phyloP scores from a whole-genome alignment of 2,329 filamentous ascomycete species.

The Sarocladium brachiariae region DNA sequence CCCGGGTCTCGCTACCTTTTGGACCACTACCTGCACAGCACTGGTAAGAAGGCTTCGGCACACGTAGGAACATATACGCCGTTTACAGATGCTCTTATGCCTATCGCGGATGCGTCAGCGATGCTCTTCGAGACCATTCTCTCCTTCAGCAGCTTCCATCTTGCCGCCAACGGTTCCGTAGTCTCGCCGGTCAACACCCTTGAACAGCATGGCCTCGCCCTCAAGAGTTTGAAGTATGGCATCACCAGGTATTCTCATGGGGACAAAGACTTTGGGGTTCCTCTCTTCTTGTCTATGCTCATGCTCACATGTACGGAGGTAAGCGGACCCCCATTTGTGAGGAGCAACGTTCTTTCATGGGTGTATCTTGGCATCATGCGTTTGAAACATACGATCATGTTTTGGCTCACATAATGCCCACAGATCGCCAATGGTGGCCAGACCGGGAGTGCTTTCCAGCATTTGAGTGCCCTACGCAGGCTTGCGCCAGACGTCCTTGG shows the following conservation, averaged over 20 bases:
- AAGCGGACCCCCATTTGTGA: not conserved
- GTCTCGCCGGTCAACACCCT: not conserved
- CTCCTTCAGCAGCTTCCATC: constrained; percentile 2
- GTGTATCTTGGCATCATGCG: no score
- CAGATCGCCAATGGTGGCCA: constrained; percentile 2
- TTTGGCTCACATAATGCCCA: no score
- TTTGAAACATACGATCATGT: no score
- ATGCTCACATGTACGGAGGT: constrained; percentile 2
- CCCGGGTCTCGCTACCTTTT: not conserved
- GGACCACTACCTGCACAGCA: constrained; percentile 4
- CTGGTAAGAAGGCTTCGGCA: constrained; percentile 1
- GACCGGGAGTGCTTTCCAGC: not conserved
- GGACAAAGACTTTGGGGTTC: not conserved
- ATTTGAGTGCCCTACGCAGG: not conserved
- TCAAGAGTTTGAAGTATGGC: not conserved
- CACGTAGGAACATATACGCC: not conserved
- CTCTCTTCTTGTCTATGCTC: constrained; percentile 1
- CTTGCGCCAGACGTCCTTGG: not conserved
- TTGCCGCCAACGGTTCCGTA: not conserved
- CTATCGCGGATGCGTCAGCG: not conserved
- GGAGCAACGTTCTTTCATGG: no score
- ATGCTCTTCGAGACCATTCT: constrained; percentile 1
- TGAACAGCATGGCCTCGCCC: not conserved
- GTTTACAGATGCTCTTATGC: not conserved
- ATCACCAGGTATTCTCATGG: not conserved